Conservation (phyloP, 305 asterid genomes). For the Fraxinus sp. region DNA sequence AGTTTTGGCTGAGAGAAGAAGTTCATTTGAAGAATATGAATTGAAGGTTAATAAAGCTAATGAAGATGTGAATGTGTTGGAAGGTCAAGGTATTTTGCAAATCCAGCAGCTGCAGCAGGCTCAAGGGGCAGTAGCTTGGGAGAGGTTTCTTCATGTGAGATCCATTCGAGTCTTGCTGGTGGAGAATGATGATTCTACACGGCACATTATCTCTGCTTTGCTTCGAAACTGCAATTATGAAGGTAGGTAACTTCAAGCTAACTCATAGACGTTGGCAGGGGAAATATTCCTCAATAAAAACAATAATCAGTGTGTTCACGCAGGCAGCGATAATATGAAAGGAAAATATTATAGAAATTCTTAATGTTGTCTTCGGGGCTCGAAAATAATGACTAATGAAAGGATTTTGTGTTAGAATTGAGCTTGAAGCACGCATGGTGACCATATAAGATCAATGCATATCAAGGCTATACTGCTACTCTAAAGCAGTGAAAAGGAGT, state of each 20-base stretch:
- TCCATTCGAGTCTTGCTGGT: conserved; percentile 77
- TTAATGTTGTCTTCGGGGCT: conserved; percentile 5
- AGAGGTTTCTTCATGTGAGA: conserved; percentile 78
- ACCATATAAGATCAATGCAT: neutral
- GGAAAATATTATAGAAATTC: neutral
- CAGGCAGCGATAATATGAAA: neutral
- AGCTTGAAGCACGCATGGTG: neutral
- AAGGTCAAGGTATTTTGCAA: conserved; percentile 25
- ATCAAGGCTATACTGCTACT: neutral
- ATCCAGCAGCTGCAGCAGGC: conserved; percentile 39
- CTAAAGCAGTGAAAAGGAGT: neutral
- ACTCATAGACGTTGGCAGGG: neutral
- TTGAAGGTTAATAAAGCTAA: conserved; percentile 6
- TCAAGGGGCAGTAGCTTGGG: conserved; percentile 60
- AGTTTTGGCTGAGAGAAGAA: conserved; percentile 17
- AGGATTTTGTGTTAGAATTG: conserved; percentile 2
- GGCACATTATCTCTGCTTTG: conserved; percentile 77
- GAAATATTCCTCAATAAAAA: neutral
- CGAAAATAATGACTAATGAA: conserved; percentile 4
- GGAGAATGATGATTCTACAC: conserved; percentile 81
- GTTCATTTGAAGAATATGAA: conserved; percentile 11
- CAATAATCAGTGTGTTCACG: neutral
- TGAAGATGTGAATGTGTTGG: conserved; percentile 29
- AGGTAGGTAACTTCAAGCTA: conserved; percentile 40
- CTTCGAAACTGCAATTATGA: conserved; percentile 86